A percentile compares a stretch with the other conserved stretches of the same genome.
Conservation (phyloP, 257 asterid genomes). For the Lithospermum erythrorhizon region DNA sequence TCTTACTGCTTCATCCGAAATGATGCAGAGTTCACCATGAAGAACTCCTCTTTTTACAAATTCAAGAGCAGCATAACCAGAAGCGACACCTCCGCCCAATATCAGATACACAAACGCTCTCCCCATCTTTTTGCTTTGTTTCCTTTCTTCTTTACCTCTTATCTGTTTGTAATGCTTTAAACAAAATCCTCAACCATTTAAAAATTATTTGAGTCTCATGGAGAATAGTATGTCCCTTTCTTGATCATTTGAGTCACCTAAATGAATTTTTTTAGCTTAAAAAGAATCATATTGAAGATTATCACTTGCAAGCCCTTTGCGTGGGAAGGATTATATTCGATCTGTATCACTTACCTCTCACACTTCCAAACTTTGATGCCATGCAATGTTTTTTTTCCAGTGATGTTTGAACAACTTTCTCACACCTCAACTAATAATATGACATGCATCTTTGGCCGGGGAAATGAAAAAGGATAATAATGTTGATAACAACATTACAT, state of each 20-base stretch:
- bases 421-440: too few relatives aligned
- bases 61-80: constrained; percentile 92
- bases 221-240: too few relatives aligned
- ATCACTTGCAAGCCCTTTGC: not conserved
- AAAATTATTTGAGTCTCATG: too few relatives aligned
- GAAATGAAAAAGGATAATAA: too few relatives aligned
- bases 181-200: too few relatives aligned
- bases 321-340: not conserved
- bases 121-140: constrained; percentile 40
- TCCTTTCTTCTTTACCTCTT: not conserved
- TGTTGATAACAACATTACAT: too few relatives aligned
- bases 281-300: not conserved
- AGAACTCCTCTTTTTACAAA: constrained; percentile 68
- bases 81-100: constrained; percentile 90
- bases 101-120: constrained; percentile 87
- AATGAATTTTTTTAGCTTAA: too few relatives aligned
- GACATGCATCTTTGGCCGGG: too few relatives aligned
- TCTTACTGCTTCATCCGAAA: constrained; percentile 77
- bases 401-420: too few relatives aligned
- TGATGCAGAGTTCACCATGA: constrained; percentile 84
- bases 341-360: not conserved
- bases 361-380: not conserved
- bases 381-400: not conserved
- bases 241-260: too few relatives aligned
- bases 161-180: too few relatives aligned